Conservation (phyloP, 768 basidiomycete genomes). For the Rhizopogon vesiculosus region DNA sequence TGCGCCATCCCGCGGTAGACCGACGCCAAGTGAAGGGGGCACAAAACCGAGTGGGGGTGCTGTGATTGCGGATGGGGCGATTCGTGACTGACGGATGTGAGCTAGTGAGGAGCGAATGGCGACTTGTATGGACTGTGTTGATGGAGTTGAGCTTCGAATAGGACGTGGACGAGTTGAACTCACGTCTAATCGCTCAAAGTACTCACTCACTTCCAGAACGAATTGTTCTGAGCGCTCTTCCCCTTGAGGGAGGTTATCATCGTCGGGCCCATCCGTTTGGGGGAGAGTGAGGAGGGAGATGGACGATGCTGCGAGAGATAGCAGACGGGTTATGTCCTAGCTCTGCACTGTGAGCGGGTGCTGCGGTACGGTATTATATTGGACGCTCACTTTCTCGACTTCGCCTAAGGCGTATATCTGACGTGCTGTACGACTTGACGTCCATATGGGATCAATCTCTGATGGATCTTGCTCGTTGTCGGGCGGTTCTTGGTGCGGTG, state of each 20-base stretch:
- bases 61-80: slow-evolving; percentile 84
- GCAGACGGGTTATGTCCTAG: slow-evolving; percentile 76
- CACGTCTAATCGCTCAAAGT: slow-evolving; percentile 80
- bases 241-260: slow-evolving; percentile 69
- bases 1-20: slow-evolving; percentile 43
- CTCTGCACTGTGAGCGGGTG: not conserved
- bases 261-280: slow-evolving; percentile 68
- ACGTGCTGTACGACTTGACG: slow-evolving; percentile 72
- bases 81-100: slow-evolving; percentile 76
- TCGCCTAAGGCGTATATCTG: slow-evolving; percentile 78
- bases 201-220: slow-evolving; percentile 79
- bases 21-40: slow-evolving; percentile 76
- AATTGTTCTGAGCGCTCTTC: slow-evolving; percentile 85
- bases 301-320: slow-evolving; percentile 72
- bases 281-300: slow-evolving; percentile 79
- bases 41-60: slow-evolving; percentile 70
- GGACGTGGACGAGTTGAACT: slow-evolving; percentile 18
- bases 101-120: slow-evolving; percentile 75
- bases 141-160: not conserved
- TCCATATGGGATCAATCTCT: slow-evolving; percentile 77
- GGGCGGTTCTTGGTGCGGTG: not conserved
- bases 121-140: slow-evolving; percentile 62
- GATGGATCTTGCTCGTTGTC: slow-evolving; percentile 6
- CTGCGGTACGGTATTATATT: too few species aligned
- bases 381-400: slow-evolving; percentile 63